A percentile compares a stretch with the other conserved stretches of the same genome.
phyloP scores from a whole-genome alignment of 1,284 basidiomycete species.

The Sporisorium sorghi region DNA sequence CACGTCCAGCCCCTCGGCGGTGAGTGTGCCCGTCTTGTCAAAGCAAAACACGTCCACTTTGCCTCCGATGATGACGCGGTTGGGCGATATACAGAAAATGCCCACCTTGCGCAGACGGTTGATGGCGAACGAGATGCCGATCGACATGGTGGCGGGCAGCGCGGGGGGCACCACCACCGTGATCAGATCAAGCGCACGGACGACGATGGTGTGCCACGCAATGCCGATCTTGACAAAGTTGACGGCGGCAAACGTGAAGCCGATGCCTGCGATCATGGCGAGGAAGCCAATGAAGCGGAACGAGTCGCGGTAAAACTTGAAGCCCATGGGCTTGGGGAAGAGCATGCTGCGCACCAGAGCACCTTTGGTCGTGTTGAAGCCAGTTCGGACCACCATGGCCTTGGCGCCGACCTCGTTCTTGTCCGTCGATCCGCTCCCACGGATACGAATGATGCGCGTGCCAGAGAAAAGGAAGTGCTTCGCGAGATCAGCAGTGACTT shows the following conservation, averaged over 20 bases:
- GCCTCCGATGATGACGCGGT: constrained; percentile 93
- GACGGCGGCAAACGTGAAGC: constrained; percentile 77
- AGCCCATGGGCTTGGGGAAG: constrained; percentile 95
- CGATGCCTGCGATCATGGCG: constrained; percentile 85
- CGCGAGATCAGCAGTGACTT: constrained; percentile 78
- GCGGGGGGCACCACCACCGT: constrained; percentile 98
- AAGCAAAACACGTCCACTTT: constrained; percentile 99
- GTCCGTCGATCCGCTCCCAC: constrained; percentile 71
- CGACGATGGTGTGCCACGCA: constrained; percentile 87
- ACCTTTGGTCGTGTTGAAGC: constrained; percentile 98
- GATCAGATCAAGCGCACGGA: constrained; percentile 95
- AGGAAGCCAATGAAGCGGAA: constrained; percentile 95
- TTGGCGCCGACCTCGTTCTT: constrained; percentile 73
- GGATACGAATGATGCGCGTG: constrained; percentile 90
- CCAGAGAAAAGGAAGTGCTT: constrained; percentile 92
- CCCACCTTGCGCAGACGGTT: constrained; percentile 85
- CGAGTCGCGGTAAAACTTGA: constrained; percentile 94
- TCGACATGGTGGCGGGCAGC: constrained; percentile 94
- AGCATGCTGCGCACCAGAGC: constrained; percentile 96
- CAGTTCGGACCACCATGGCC: constrained; percentile 90
- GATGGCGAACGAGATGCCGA: constrained; percentile 96
- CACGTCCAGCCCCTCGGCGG: constrained; percentile 97
- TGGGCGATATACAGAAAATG: constrained; percentile 97
- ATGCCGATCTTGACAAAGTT: constrained; percentile 89
- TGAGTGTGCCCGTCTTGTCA: constrained; percentile 98